Conservation (phyloP, 805 yeast genomes). For the Candida sithepensis region DNA sequence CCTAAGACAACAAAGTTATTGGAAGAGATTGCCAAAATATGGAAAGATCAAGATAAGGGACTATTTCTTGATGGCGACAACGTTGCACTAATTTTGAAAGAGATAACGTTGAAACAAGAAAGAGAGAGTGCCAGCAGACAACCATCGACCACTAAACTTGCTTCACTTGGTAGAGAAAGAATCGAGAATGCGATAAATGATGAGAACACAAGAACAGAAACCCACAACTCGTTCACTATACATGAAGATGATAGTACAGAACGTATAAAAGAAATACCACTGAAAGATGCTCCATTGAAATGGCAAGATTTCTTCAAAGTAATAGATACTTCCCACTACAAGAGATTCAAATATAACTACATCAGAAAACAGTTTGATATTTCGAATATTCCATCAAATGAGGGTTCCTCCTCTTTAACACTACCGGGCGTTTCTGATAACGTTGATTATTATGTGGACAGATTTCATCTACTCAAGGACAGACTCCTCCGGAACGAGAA, state of each 20-base stretch:
- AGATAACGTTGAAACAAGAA: slow-evolving; percentile 29
- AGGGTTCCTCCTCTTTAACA: slow-evolving; percentile 5
- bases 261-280: slow-evolving; percentile 46
- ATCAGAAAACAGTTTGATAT: slow-evolving; percentile 58
- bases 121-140: slow-evolving; percentile 14
- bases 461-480: slow-evolving; percentile 66
- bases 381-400: slow-evolving; percentile 1
- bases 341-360: slow-evolving; percentile 58
- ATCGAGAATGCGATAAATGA: slow-evolving; percentile 6
- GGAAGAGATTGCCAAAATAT: slow-evolving; percentile 73
- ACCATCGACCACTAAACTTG: slow-evolving; percentile 1
- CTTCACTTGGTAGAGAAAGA: slow-evolving; percentile 1
- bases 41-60: slow-evolving; percentile 91
- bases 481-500: slow-evolving; percentile 71
- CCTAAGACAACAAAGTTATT: slow-evolving; percentile 56
- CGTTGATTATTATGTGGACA: slow-evolving; percentile 42
- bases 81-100: slow-evolving; percentile 59
- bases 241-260: slow-evolving; percentile 9
- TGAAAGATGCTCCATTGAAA: slow-evolving; percentile 31
- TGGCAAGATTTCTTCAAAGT: slow-evolving; percentile 75
- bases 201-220: background rate
- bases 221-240: slow-evolving; percentile 7
- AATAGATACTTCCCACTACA: slow-evolving; percentile 63
- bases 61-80: slow-evolving; percentile 78
- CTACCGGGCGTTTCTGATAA: slow-evolving; percentile 26